Evolutionary conservation across 345 rosid species (phyloP).

Genomic region (Hibiscus tridactylites): DNA sequence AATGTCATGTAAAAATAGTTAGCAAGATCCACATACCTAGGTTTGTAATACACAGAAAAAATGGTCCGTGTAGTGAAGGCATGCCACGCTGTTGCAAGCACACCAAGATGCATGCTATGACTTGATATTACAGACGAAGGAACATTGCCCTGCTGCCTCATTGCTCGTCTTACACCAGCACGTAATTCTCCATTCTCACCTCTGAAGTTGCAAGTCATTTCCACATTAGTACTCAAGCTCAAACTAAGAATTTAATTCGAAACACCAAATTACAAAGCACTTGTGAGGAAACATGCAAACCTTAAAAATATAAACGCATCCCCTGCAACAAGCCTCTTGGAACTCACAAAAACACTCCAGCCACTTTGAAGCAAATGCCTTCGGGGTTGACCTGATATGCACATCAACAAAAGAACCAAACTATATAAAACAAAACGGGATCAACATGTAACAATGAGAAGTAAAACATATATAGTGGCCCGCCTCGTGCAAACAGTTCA

Average conservation of each 20-base stretch:
- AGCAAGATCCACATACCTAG: constrained; percentile 38
- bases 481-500: background rate
- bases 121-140: constrained; percentile 84
- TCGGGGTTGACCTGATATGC: constrained; percentile 65
- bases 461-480: too few species aligned
- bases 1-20: background rate
- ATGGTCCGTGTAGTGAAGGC: constrained; percentile 62
- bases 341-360: constrained; percentile 90
- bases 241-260: background rate
- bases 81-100: constrained; percentile 91
- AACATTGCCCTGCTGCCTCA: constrained; percentile 67
- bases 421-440: background rate
- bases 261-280: background rate
- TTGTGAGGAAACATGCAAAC: constrained; percentile 21
- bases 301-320: constrained; percentile 91
- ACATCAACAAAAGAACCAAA: background rate
- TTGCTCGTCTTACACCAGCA: constrained; percentile 77
- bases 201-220: constrained; percentile 20
- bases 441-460: background rate
- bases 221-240: background rate
- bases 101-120: constrained; percentile 94
- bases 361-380: constrained; percentile 90
- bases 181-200: constrained; percentile 82
- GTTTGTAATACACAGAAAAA: constrained; percentile 82
- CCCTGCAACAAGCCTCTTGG: constrained; percentile 80